These are phyloP conservation scores for Moesziomyces parantarcticus DNA, from an alignment of 1,284 basidiomycete genomes.

Conservation along the genomic window DNA sequence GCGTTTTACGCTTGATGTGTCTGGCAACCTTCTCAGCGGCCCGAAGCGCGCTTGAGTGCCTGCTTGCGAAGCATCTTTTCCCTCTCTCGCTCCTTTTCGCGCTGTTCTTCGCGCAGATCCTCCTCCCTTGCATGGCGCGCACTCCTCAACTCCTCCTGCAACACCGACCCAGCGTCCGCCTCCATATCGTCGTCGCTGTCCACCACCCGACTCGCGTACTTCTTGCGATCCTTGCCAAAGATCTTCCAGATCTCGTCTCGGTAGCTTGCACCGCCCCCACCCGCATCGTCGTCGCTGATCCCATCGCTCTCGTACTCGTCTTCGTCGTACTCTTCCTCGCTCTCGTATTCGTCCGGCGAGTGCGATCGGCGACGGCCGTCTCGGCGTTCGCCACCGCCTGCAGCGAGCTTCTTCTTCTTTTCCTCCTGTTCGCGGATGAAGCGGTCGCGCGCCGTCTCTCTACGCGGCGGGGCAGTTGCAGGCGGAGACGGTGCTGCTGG, in stretches of 20 bases:
- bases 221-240: slow-evolving; percentile 58
- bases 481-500: slow-evolving; percentile 9
- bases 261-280: slow-evolving; percentile 16
- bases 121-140: slow-evolving; percentile 54
- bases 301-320: slow-evolving; percentile 41
- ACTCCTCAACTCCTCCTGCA: slow-evolving; percentile 58
- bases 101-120: slow-evolving; percentile 56
- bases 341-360: slow-evolving; percentile 30
- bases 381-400: not conserved
- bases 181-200: slow-evolving; percentile 67
- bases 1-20: not conserved
- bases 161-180: slow-evolving; percentile 57
- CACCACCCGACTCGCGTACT: slow-evolving; percentile 51
- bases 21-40: not conserved
- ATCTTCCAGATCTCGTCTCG: slow-evolving; percentile 63
- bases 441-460: slow-evolving; percentile 55
- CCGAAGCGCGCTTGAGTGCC: slow-evolving; percentile 10
- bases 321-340: slow-evolving; percentile 35
- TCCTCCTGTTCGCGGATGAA: slow-evolving; percentile 59
- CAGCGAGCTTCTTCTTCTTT: slow-evolving; percentile 35
- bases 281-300: slow-evolving; percentile 40
- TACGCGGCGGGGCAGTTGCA: slow-evolving; percentile 19
- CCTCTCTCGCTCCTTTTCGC: slow-evolving; percentile 42
- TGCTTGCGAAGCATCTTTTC: slow-evolving; percentile 52
- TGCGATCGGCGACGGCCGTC: slow-evolving; percentile 1